These are phyloP conservation scores for Termitomyces sp. DNA, from an alignment of 768 basidiomycete species.

Conservation along the genomic window DNA sequence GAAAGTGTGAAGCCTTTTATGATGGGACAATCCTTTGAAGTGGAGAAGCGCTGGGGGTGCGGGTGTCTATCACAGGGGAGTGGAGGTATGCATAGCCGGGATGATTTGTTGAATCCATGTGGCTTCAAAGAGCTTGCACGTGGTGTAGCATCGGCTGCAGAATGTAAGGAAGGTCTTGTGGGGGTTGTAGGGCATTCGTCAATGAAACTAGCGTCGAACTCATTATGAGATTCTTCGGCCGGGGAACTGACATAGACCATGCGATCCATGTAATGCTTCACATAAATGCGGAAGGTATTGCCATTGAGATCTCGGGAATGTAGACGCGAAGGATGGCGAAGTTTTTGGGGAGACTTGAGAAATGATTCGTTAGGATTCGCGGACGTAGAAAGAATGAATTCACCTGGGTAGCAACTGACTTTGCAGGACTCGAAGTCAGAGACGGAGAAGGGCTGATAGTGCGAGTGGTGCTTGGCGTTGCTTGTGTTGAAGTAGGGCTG, in stretches of 20 bases:
- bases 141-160: constrained; percentile 17
- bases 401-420: constrained; percentile 10
- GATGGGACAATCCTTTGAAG: background rate
- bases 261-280: constrained; percentile 77
- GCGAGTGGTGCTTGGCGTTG: constrained; percentile 11
- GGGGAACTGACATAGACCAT: constrained; percentile 20
- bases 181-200: constrained; percentile 5
- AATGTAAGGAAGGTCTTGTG: constrained; percentile 3
- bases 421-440: constrained; percentile 23
- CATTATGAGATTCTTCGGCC: constrained; percentile 8
- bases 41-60: background rate
- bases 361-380: background rate
- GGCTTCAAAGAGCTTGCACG: constrained; percentile 11
- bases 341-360: constrained; percentile 32
- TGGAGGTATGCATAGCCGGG: constrained; percentile 17
- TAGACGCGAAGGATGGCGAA: constrained; percentile 71
- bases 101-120: constrained; percentile 13
- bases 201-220: background rate
- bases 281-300: constrained; percentile 68
- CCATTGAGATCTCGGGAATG: constrained; percentile 62
- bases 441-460: constrained; percentile 12
- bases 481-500: constrained; percentile 16
- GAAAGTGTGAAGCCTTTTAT: constrained; percentile 62
- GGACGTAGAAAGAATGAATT: background rate
- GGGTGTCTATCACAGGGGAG: constrained; percentile 3